phyloP scores from a whole-genome alignment of 225 moss, liverwort and hornwort genomes.

The Sphagnum tenellum region DNA sequence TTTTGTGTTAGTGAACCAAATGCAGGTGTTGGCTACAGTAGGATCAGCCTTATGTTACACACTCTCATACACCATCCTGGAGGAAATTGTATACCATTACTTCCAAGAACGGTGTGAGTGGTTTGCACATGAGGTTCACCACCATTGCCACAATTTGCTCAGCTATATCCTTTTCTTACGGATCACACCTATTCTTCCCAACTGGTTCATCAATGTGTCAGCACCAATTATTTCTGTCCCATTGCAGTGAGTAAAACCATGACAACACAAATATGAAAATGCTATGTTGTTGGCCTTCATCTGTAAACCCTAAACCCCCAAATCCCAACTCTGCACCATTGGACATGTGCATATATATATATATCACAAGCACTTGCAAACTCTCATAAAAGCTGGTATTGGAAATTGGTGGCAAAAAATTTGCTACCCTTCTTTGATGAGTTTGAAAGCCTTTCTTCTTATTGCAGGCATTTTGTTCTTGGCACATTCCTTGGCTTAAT shows the following conservation, averaged over 20 bases:
- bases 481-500: slow-evolving; percentile 41
- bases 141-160: slow-evolving; percentile 41
- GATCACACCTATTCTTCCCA: slow-evolving; percentile 43
- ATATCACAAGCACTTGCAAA: no score
- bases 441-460: no score
- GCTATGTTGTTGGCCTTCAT: no score
- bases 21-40: slow-evolving; percentile 32
- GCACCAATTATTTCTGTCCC: slow-evolving; percentile 46
- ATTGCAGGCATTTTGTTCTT: slow-evolving; percentile 33
- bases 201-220: slow-evolving; percentile 56
- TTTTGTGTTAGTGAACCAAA: no score
- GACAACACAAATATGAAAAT: no score
- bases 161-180: slow-evolving; percentile 51
- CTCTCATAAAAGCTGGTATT: no score
- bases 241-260: slow-evolving; percentile 16
- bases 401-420: no score
- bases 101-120: slow-evolving; percentile 52
- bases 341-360: no score
- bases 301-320: no score
- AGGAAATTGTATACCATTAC: slow-evolving; percentile 47
- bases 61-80: slow-evolving; percentile 44
- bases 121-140: slow-evolving; percentile 52
- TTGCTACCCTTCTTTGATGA: no score
- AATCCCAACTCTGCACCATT: no score
- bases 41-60: slow-evolving; percentile 49